Evolutionary conservation across 1,139 yeast genomes (phyloP), one percentile per base, ranked within the genome.

Genomic region (Arxiozyma slooffiae): DNA sequence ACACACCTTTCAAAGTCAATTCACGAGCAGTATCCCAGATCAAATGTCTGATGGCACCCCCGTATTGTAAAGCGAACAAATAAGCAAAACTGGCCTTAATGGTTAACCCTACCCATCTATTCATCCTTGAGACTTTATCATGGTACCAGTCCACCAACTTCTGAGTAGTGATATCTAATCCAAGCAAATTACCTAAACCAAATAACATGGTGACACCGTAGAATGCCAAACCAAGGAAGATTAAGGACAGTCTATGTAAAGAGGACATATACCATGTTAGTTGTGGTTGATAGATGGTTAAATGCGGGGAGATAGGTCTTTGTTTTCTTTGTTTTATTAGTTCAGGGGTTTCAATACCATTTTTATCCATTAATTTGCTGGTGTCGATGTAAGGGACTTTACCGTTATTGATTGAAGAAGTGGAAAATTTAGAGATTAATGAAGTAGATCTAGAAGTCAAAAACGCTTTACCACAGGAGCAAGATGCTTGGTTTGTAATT

Each of bases 221-320:
- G 68, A 90, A 82, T 4, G 79, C 82, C 54, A 76, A 81, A 42
- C 90, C 96, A 67, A 92, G 72, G 47, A 81, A 79, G 34, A 89
- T 85, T 67, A 97, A 97, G 46, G 95, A 80, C 62, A 92, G 71
- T 77, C 98, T 84, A 72, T 92, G 97, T 56, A 84, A 69, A 39
- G 83, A 73, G 5, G 97, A 90, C 67, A 92, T 68, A 57, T 78
- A 71, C 85, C 84, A 78, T 44, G 97, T 87, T 59, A 90, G 69
- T 74, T 92, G 97, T 49, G 94, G 94, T 73, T 88, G 76, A 74
- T 90, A 92, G 66, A 92, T 90, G 54, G 81, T 72, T 67, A 92
- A 77, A 69, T 92, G 95, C 53, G 98, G 98, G 42, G 97, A 89
- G 38, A 78, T 72, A 45, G 98, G 98, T 73, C 98, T 82, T 72